These are phyloP conservation scores for Tolypocladium tropicale DNA, from an alignment of 2,329 filamentous ascomycete genomes.

Conservation along the genomic window DNA sequence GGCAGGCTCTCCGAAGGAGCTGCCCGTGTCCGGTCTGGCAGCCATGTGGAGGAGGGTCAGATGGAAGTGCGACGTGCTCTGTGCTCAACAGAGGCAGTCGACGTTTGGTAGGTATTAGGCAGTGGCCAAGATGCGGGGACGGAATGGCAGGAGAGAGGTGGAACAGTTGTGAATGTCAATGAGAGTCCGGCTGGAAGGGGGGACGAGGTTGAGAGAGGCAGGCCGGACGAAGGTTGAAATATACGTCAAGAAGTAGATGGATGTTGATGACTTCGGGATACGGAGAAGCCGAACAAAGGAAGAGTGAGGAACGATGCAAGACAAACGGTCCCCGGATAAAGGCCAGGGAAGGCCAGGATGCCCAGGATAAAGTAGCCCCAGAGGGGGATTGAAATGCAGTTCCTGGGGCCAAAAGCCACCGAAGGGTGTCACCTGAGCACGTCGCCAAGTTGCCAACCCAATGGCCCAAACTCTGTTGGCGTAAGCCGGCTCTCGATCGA, in stretches of 20 bases:
- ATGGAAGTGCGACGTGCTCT: background rate
- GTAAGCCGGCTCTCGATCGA: background rate
- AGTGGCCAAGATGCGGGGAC: background rate
- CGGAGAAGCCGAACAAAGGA: background rate
- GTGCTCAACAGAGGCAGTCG: background rate
- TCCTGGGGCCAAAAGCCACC: background rate
- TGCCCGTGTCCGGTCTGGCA: slow-evolving; percentile 9
- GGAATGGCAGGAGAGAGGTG: background rate
- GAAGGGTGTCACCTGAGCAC: background rate
- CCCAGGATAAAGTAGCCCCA: background rate
- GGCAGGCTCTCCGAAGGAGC: slow-evolving; percentile 13
- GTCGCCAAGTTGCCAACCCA: background rate
- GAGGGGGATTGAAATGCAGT: background rate
- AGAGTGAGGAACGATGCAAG: too few relatives aligned
- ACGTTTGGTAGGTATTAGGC: too few relatives aligned
- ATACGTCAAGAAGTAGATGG: background rate
- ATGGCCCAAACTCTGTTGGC: background rate
- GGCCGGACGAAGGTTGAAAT: too few relatives aligned
- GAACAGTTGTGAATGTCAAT: background rate
- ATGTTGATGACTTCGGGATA: background rate
- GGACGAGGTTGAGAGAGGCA: too few relatives aligned
- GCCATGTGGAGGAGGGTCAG: slow-evolving; percentile 14
- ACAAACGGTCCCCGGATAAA: too few relatives aligned
- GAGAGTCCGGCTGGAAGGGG: too few relatives aligned
- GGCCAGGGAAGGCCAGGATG: background rate